phyloP scores from a whole-genome alignment of 345 rosid genomes.

The Chamaenerion angustifolium region DNA sequence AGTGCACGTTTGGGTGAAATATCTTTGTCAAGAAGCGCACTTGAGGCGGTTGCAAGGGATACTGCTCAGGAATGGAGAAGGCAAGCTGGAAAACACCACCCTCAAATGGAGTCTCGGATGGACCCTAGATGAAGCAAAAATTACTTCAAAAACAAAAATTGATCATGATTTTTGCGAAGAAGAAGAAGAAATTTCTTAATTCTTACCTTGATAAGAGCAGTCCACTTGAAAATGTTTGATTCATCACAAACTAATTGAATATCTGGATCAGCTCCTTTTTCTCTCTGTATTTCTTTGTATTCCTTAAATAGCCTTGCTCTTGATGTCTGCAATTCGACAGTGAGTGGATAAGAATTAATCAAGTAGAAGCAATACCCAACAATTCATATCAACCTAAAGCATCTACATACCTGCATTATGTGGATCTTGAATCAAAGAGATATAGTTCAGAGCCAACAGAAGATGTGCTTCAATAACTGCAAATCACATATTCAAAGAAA shows the following conservation, averaged over 20 bases:
- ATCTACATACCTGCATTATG: no score
- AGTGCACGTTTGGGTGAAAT: slow-evolving; percentile 98
- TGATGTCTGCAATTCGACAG: slow-evolving; percentile 39
- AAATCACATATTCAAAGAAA: no score
- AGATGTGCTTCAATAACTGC: no score
- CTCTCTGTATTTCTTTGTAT: slow-evolving; percentile 92
- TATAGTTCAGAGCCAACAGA: no score
- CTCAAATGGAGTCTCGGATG: slow-evolving; percentile 95
- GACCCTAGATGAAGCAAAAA: slow-evolving; percentile 41
- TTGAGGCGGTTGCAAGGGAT: slow-evolving; percentile 98
- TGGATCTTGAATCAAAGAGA: no score
- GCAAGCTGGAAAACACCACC: slow-evolving; percentile 97
- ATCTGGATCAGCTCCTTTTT: slow-evolving; percentile 88
- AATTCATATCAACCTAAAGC: no score
- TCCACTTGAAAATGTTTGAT: slow-evolving; percentile 95
- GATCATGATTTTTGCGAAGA: background rate
- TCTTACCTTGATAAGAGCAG: slow-evolving; percentile 83
- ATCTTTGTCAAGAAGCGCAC: slow-evolving; percentile 93
- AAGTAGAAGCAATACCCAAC: no score
- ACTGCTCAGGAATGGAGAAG: slow-evolving; percentile 88
- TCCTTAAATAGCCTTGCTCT: slow-evolving; percentile 96
- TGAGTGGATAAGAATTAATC: no score
- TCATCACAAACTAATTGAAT: slow-evolving; percentile 90
- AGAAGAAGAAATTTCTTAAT: no score
- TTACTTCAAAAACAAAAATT: slow-evolving; percentile 5